Evolutionary conservation across 2,329 filamentous ascomycete genomes (phyloP).

Genomic region (Zymoseptoria brevis): DNA sequence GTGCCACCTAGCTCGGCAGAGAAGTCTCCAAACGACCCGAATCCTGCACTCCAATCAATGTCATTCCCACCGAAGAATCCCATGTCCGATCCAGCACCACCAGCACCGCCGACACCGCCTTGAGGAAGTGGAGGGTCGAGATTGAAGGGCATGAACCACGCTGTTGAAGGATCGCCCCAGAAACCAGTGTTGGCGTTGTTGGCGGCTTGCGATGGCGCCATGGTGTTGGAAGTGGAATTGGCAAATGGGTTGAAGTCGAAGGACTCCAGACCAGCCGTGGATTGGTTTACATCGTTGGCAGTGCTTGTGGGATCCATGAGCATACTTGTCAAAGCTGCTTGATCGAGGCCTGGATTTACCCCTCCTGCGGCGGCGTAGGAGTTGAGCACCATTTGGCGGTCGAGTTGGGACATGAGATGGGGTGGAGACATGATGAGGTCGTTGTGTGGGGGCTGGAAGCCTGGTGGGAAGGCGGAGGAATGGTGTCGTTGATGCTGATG

Average conservation of each 20-base stretch:
- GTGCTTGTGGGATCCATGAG: slow-evolving; percentile 9
- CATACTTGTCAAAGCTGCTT: slow-evolving; percentile 21
- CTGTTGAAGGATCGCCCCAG: slow-evolving; percentile 45
- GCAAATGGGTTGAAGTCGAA: slow-evolving; percentile 23
- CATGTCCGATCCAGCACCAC: not conserved
- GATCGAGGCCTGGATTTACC: slow-evolving; percentile 36
- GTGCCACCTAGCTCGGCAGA: not conserved
- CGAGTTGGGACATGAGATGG: slow-evolving; percentile 58
- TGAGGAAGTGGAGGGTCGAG: slow-evolving; percentile 55
- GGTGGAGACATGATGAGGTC: slow-evolving; percentile 24
- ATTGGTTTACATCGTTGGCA: not conserved
- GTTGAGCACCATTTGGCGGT: slow-evolving; percentile 67
- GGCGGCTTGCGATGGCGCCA: not conserved
- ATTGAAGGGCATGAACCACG: slow-evolving; percentile 92
- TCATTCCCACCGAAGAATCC: not conserved
- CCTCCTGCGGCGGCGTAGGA: slow-evolving; percentile 48
- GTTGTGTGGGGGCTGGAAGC: slow-evolving; percentile 26
- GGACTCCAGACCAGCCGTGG: slow-evolving; percentile 11
- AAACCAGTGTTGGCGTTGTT: slow-evolving; percentile 15
- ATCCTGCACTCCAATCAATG: not conserved
- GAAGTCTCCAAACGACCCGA: not conserved
- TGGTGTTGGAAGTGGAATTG: slow-evolving; percentile 9
- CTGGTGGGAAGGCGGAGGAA: slow-evolving; percentile 37
- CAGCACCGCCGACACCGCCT: not conserved
- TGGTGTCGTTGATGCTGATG: not conserved